Evolutionary conservation across 352 stramenopile genomes (phyloP).

Genomic region (Globisporangium polare): DNA sequence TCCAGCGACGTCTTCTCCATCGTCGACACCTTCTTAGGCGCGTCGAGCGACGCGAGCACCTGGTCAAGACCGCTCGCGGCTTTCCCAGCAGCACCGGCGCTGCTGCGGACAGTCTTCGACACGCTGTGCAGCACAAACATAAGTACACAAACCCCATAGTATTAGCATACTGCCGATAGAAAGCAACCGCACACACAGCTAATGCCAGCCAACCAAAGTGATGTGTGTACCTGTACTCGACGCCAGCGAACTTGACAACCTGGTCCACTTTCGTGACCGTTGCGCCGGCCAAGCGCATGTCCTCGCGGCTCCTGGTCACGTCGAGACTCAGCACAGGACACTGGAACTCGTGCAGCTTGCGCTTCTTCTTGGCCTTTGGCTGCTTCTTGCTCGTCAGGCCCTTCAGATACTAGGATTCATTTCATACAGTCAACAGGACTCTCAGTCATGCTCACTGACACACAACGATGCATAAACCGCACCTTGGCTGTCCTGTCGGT

Average conservation of each 20-base stretch:
- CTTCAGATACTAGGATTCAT: conserved; percentile 50
- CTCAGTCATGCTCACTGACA: no score
- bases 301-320: conserved; percentile 41
- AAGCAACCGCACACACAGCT: not conserved
- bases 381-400: conserved; percentile 47
- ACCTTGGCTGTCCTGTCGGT: conserved; percentile 47
- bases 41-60: conserved; percentile 83
- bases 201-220: not conserved
- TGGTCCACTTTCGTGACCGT: conserved; percentile 39
- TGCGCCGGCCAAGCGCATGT: conserved; percentile 26
- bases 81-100: not conserved
- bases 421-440: no score
- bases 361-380: conserved; percentile 48
- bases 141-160: not conserved
- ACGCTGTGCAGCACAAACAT: conserved; percentile 18
- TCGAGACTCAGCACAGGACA: conserved; percentile 72
- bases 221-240: conserved; percentile 79
- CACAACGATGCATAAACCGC: no score
- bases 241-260: conserved; percentile 82
- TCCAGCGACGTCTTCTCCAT: conserved; percentile 94
- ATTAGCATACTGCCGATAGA: not conserved
- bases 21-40: conserved; percentile 90
- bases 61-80: conserved; percentile 60
- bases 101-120: conserved; percentile 9
- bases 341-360: conserved; percentile 67